Evolutionary conservation across 1,284 basidiomycete genomes (phyloP), one percentile per base, ranked within the genome.

Genomic region (Malassezia pachydermatis): DNA sequence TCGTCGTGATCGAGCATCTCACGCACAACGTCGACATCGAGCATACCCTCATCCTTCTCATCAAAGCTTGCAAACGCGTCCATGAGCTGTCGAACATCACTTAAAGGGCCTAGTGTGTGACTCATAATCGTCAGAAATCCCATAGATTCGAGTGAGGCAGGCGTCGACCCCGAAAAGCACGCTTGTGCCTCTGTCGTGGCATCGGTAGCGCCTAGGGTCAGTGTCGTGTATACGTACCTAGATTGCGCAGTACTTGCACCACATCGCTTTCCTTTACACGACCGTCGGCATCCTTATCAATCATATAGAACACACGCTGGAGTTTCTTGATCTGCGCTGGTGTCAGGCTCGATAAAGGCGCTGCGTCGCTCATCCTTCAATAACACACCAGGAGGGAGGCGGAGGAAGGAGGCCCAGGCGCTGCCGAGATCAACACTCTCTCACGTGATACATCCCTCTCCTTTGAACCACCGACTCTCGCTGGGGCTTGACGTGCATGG

Each of bases 231-330:
- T 41, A 38, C 54, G 57, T 16, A 50, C 69, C 72, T 19, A 74
- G 62, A 29, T 67, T 68, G 2, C 41, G 39, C 16, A 73, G 62
- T 57, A 72, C 60, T 9, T 58, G 57, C 0, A 56, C 51, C 16
- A 74, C 47, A 44, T 74, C 72, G 19, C 32, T 19, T 32, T 60
- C 53, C 9, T 59, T 59, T 54, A 75, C 68, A 36, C 66, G 42
- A 4, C 72, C 72, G 50, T 75, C 73, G 7, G 54, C 51, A 47
- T 74, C 66, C 27, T 69, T 59, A 46, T 75, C 73, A 45, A 74
- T 62, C 52, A 72, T 60, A 41, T 57, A 62, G 57, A 75, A 75
- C 1, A 73, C 73, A 40, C 74, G 73, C 39, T 73, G 68, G 62
- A 75, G 72, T 20, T 67, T 65, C 47, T 72, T 65, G 43, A 75